phyloP scores from a whole-genome alignment of 805 yeast genomes.

The Saccharomycopsis fermentans region DNA sequence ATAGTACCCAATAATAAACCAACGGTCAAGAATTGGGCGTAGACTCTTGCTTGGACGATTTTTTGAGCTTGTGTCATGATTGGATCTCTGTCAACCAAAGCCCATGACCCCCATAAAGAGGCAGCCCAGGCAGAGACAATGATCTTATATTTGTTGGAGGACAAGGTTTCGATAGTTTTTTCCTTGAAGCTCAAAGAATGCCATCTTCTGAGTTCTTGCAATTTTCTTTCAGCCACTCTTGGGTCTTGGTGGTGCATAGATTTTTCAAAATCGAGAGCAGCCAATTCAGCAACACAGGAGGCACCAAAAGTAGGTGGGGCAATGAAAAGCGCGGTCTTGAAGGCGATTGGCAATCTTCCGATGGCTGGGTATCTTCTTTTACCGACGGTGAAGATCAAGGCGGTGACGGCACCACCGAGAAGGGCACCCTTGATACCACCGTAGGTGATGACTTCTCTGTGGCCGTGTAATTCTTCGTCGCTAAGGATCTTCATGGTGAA shows the following conservation, averaged over 20 bases:
- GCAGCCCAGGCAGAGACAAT: slow-evolving; percentile 73
- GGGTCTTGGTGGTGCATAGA: slow-evolving; percentile 42
- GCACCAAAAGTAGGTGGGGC: slow-evolving; percentile 56
- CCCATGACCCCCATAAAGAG: slow-evolving; percentile 74
- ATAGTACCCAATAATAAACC: slow-evolving; percentile 59
- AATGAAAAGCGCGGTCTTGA: slow-evolving; percentile 55
- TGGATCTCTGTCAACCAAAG: slow-evolving; percentile 58
- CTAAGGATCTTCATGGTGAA: slow-evolving; percentile 52
- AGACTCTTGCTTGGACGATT: slow-evolving; percentile 83
- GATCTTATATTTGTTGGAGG: slow-evolving; percentile 53
- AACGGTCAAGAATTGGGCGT: slow-evolving; percentile 78
- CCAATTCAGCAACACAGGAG: slow-evolving; percentile 60
- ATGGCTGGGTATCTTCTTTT: slow-evolving; percentile 38
- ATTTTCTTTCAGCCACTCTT: slow-evolving; percentile 28
- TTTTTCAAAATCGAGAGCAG: slow-evolving; percentile 58
- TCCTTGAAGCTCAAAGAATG: slow-evolving; percentile 37
- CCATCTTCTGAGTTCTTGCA: slow-evolving; percentile 45
- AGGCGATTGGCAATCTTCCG: slow-evolving; percentile 39
- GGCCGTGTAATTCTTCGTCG: slow-evolving; percentile 58
- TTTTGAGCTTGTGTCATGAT: slow-evolving; percentile 69
- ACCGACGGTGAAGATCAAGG: slow-evolving; percentile 42
- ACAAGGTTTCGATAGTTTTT: slow-evolving; percentile 38
- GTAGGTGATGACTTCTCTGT: slow-evolving; percentile 42
- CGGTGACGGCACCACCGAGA: slow-evolving; percentile 48
- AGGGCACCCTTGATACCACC: slow-evolving; percentile 57